Evolutionary conservation across 2,329 filamentous ascomycete genomes (phyloP).

Genomic region (Cytospora piceicola): DNA sequence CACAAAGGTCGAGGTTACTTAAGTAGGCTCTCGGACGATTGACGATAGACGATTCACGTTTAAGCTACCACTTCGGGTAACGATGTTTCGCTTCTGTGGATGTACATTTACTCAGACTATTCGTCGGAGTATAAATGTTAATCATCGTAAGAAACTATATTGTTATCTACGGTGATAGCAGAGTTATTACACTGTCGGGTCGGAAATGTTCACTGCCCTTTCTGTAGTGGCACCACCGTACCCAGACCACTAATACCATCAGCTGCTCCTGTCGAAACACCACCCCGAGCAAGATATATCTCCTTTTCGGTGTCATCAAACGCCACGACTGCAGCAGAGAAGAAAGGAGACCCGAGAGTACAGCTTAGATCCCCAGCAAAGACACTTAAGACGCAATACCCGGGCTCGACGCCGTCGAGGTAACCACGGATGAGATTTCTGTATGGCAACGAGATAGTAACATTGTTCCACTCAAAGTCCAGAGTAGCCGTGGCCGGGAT

Average conservation of each 20-base stretch:
- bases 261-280: not conserved
- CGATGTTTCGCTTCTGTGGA: too few relatives aligned
- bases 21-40: too few relatives aligned
- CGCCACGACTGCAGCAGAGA: slow-evolving; percentile 3
- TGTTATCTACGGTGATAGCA: too few relatives aligned
- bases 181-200: too few relatives aligned
- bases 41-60: too few relatives aligned
- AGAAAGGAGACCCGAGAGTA: slow-evolving; percentile 1
- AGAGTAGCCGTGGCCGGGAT: slow-evolving; percentile 1
- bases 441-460: slow-evolving; percentile 1
- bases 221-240: not conserved
- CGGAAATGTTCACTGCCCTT: not conserved
- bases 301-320: slow-evolving; percentile 2
- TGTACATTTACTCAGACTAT: too few relatives aligned
- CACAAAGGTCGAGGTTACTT: too few relatives aligned
- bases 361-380: not conserved
- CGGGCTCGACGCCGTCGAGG: slow-evolving; percentile 7
- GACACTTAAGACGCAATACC: slow-evolving; percentile 10
- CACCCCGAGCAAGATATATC: not conserved
- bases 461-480: not conserved
- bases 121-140: too few relatives aligned
- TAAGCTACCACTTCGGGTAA: too few relatives aligned
- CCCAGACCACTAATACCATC: not conserved
- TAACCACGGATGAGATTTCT: slow-evolving; percentile 8
- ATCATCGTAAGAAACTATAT: too few relatives aligned